These are phyloP conservation scores for Globisporangium middletonii DNA, from an alignment of 352 stramenopile genomes.

Conservation along the genomic window DNA sequence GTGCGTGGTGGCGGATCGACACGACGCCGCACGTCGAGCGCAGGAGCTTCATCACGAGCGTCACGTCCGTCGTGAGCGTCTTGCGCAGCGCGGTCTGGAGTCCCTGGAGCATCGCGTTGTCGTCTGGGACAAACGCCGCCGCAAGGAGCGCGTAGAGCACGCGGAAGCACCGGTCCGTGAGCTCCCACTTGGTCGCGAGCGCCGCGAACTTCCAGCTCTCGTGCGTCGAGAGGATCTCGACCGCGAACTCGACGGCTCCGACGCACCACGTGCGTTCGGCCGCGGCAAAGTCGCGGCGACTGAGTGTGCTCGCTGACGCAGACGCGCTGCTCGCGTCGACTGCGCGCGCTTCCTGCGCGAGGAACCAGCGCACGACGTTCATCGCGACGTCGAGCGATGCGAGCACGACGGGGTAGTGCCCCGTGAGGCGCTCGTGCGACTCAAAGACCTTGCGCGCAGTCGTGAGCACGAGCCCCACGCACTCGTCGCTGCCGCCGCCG, in stretches of 20 bases:
- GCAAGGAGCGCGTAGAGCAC: constrained; percentile 41
- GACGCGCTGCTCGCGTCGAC: constrained; percentile 10
- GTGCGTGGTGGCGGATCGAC: constrained; percentile 11
- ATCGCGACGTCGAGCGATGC: constrained; percentile 49
- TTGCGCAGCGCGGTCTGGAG: constrained; percentile 44
- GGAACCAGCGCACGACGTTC: constrained; percentile 51
- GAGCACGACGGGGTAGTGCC: constrained; percentile 45
- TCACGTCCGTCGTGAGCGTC: constrained; percentile 41
- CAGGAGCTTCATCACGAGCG: constrained; percentile 58
- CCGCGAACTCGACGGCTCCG: constrained; percentile 41
- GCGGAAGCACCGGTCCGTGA: constrained; percentile 47
- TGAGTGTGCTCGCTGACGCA: background rate
- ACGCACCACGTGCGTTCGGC: constrained; percentile 43
- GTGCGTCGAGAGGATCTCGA: constrained; percentile 51
- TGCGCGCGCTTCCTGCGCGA: constrained; percentile 36
- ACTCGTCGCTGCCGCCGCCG: constrained; percentile 39
- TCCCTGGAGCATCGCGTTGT: constrained; percentile 32
- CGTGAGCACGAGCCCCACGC: constrained; percentile 45
- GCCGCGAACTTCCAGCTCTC: constrained; percentile 60
- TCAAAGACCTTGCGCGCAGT: constrained; percentile 61
- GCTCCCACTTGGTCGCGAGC: constrained; percentile 29
- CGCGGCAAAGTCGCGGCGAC: constrained; percentile 10
- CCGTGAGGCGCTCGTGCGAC: constrained; percentile 37
- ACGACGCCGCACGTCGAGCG: constrained; percentile 29
- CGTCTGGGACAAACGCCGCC: constrained; percentile 28